Conservation (phyloP, 116 monocot species). For the Thalassia testudinum region DNA sequence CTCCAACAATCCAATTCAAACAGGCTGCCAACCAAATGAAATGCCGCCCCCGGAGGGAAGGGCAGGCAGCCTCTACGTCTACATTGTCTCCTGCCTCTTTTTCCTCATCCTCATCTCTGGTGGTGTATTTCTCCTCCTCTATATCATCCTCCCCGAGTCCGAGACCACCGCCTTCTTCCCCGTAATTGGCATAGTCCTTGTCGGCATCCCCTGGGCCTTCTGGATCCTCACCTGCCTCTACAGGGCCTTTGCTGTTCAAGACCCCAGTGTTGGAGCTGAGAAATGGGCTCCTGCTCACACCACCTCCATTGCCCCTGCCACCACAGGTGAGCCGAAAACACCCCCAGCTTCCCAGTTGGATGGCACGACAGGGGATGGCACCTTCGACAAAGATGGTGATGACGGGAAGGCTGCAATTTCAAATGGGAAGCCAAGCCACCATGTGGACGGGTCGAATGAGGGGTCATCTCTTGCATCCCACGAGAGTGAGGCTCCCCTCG, state of each 20-base stretch:
- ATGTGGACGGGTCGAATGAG: too few relatives aligned
- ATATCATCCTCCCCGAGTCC: slow-evolving; percentile 22
- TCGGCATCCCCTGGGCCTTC: slow-evolving; percentile 37
- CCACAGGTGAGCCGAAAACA: too few relatives aligned
- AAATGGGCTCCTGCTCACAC: neutral
- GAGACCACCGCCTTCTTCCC: slow-evolving; percentile 11
- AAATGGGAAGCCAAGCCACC: too few relatives aligned
- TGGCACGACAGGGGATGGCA: too few relatives aligned
- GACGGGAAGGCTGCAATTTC: too few relatives aligned
- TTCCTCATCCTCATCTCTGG: slow-evolving; percentile 26
- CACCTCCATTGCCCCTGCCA: too few relatives aligned
- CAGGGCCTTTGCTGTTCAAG: neutral
- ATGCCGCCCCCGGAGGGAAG: slow-evolving; percentile 8
- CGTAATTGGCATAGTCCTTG: slow-evolving; percentile 17
- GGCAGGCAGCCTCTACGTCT: slow-evolving; percentile 20
- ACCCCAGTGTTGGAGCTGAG: neutral
- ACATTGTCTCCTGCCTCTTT: slow-evolving; percentile 31
- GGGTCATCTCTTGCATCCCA: too few relatives aligned
- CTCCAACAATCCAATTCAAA: too few relatives aligned
- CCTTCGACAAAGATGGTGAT: too few relatives aligned
- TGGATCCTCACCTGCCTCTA: slow-evolving; percentile 39
- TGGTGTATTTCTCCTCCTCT: slow-evolving; percentile 25
- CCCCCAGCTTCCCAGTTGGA: too few relatives aligned
- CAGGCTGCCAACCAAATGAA: neutral
- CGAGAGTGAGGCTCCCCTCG: too few relatives aligned